Conservation (phyloP, 2,329 filamentous ascomycete species). For the Cladosporium colombiae region DNA sequence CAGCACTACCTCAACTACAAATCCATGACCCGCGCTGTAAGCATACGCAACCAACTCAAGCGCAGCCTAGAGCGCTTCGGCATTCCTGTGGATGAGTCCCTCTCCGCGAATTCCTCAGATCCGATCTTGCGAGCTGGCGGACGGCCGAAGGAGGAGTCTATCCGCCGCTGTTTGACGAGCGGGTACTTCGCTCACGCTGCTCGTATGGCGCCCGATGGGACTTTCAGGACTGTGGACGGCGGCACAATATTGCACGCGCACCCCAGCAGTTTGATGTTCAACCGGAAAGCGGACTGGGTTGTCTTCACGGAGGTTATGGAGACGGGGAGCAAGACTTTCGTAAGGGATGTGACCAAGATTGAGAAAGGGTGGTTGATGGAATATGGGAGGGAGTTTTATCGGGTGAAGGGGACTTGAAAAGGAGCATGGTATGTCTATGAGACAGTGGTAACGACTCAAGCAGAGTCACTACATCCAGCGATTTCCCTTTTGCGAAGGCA, state of each 20-base stretch:
- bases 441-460: not conserved
- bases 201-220: conserved; percentile 90
- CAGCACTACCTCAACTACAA: conserved; percentile 88
- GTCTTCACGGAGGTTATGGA: conserved; percentile 93
- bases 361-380: conserved; percentile 91
- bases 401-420: conserved; percentile 45
- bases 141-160: conserved; percentile 64
- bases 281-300: conserved; percentile 94
- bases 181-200: conserved; percentile 94
- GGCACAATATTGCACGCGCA: conserved; percentile 80
- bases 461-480: not conserved
- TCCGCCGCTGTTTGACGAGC: conserved; percentile 79
- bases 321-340: conserved; percentile 83
- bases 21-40: conserved; percentile 76
- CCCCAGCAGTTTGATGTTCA: conserved; percentile 92
- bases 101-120: conserved; percentile 39
- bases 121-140: conserved; percentile 42
- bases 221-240: conserved; percentile 81
- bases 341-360: conserved; percentile 89
- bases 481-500: too few relatives aligned
- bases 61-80: conserved; percentile 85
- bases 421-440: not conserved
- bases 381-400: conserved; percentile 83
- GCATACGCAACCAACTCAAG: conserved; percentile 81
- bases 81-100: conserved; percentile 66